Conservation (phyloP, 179 eudicot species). For the Camellia oleifera region DNA sequence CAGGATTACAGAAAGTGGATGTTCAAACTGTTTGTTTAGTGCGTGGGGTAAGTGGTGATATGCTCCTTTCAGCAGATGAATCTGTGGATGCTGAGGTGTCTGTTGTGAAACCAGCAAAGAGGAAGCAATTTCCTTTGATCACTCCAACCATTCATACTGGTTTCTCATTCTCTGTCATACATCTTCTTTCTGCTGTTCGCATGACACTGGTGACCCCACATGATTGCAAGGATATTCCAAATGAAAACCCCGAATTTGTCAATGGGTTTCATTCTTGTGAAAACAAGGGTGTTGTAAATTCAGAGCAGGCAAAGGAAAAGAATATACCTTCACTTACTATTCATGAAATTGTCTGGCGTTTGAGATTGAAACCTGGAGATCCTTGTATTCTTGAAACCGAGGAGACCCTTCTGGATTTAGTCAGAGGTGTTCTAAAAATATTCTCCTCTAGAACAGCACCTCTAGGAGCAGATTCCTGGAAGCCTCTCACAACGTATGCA, state of each 20-base stretch:
- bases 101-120: slow-evolving; percentile 31
- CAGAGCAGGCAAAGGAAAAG: slow-evolving; percentile 24
- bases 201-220: slow-evolving; percentile 60
- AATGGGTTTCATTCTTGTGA: slow-evolving; percentile 33
- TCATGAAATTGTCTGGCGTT: slow-evolving; percentile 73
- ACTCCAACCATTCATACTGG: slow-evolving; percentile 62
- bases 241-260: slow-evolving; percentile 22
- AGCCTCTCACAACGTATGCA: slow-evolving; percentile 65
- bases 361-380: slow-evolving; percentile 55
- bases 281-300: slow-evolving; percentile 32
- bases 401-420: slow-evolving; percentile 84
- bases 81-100: slow-evolving; percentile 9
- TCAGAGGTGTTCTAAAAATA: slow-evolving; percentile 80
- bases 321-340: slow-evolving; percentile 55
- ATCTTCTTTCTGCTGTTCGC: slow-evolving; percentile 92
- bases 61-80: slow-evolving; percentile 31
- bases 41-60: slow-evolving; percentile 11
- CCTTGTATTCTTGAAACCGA: slow-evolving; percentile 80
- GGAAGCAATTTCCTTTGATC: slow-evolving; percentile 39
- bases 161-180: slow-evolving; percentile 79
- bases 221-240: slow-evolving; percentile 23
- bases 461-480: slow-evolving; percentile 90
- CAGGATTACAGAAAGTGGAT: slow-evolving; percentile 45
- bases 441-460: slow-evolving; percentile 80
- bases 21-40: slow-evolving; percentile 32